Evolutionary conservation across 2,329 filamentous ascomycete genomes (phyloP).

Genomic region (Colletotrichum tropicicola): DNA sequence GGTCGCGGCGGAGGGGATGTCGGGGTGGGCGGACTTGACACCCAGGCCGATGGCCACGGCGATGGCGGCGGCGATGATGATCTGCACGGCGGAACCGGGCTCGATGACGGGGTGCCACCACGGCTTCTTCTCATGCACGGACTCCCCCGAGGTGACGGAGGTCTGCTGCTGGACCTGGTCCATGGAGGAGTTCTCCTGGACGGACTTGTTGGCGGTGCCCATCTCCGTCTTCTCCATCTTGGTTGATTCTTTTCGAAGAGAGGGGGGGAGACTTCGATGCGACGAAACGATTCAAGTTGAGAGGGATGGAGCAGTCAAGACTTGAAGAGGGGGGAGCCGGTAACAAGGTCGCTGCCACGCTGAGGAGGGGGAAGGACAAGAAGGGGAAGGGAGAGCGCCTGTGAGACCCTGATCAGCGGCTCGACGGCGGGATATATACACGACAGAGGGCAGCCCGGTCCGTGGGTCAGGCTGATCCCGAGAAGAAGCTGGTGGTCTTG

Average conservation of each 20-base stretch:
- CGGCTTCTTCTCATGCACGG: constrained; percentile 37
- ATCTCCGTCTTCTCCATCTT: constrained; percentile 30
- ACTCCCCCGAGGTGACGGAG: constrained; percentile 19
- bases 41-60: constrained; percentile 59
- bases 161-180: constrained; percentile 22
- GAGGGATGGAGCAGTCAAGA: background rate
- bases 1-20: constrained; percentile 51
- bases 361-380: background rate
- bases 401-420: background rate
- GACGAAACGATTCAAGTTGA: background rate
- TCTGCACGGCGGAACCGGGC: constrained; percentile 57
- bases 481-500: constrained; percentile 1
- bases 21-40: constrained; percentile 50
- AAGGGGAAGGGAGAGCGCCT: background rate
- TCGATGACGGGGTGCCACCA: constrained; percentile 48
- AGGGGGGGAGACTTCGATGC: background rate
- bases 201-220: constrained; percentile 22
- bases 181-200: constrained; percentile 32
- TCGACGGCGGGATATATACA: constrained; percentile 18
- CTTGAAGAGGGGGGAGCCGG: background rate
- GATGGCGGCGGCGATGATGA: constrained; percentile 56
- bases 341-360: constrained; percentile 4
- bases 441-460: background rate
- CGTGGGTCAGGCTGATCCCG: constrained; percentile 7
- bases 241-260: background rate